Base-by-base conservation (phyloP, 768 basidiomycete species). In the Leucocoprinus sp. region DNA sequence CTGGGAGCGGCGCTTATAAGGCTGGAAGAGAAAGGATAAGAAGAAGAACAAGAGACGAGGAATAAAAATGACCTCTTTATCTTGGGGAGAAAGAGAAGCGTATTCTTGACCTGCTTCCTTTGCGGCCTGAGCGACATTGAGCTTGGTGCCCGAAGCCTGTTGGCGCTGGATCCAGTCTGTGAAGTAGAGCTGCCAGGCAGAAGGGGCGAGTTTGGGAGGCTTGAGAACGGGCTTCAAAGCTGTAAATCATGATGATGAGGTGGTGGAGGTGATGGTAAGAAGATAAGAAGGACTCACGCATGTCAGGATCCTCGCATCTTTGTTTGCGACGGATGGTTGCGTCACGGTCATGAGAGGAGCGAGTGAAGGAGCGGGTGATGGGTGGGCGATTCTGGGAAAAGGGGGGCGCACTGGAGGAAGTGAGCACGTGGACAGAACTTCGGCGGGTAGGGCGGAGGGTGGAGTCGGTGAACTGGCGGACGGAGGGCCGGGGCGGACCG, bases 111-210 rank as follows among this genome's bases (percentile, higher is more conserved):
- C 92, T 27, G 93, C 92, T 62, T 93, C 91, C 63, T 93, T 93
- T 50, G 93, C 92, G 29, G 90, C 88, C 60, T 93, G 89, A 12
- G 93, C 93, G 47, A 96, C 90, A 62, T 96, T 95, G 27, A 95
- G 75, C 66, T 95, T 95, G 33, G 75, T 78, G 49, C 80, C 84
- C 18, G 78, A 75, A 49, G 81, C 80, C 64, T 89, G 86, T 60
- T 88, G 84, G 56, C 78, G 76, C 61, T 90, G 85, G 52, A 96
- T 92, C 80, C 88, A 93, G 60, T 95, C 90, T 18, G 91, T 91
- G 61, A 96, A 95, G 65, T 91, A 96, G 35, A 96, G 75, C 63
- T 96, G 93, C 93, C 93, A 96, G 44, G 92, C 89, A 2, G 90
- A 93, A 3, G 88, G 90, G 5, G 93, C 89, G 55, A 92, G 75